Percentiles rank a stretch among this genome's conserved stretches.
Evolutionary conservation across 2,329 filamentous ascomycete species (phyloP).

Genomic region (Rhinocladiella mackenziei): DNA sequence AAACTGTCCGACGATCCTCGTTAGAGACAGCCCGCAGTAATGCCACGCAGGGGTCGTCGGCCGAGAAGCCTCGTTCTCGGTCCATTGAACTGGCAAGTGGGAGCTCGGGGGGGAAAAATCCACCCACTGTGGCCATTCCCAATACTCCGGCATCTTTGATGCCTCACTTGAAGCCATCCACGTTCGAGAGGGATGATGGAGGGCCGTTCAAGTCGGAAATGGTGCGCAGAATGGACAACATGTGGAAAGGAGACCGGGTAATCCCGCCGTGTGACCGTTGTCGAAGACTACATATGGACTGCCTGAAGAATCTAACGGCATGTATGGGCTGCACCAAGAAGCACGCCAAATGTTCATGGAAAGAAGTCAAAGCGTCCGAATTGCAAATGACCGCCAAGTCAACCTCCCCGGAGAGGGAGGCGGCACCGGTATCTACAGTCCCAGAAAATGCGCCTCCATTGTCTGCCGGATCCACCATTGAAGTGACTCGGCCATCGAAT

Average conservation of each 20-base stretch:
- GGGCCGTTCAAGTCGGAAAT: conserved; percentile 62
- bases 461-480: conserved; percentile 14
- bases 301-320: conserved; percentile 78
- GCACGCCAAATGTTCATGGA: conserved; percentile 85
- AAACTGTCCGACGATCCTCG: conserved; percentile 24
- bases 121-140: conserved; percentile 51
- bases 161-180: conserved; percentile 45
- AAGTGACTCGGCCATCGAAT: conserved; percentile 13
- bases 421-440: conserved; percentile 15
- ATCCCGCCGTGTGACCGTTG: conserved; percentile 82
- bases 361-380: conserved; percentile 72
- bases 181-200: conserved; percentile 53
- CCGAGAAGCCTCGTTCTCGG: conserved; percentile 19
- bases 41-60: conserved; percentile 8
- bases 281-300: conserved; percentile 72
- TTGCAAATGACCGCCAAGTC: conserved; percentile 31
- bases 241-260: conserved; percentile 69
- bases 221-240: conserved; percentile 68
- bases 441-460: conserved; percentile 9
- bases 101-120: conserved; percentile 19
- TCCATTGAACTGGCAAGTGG: conserved; percentile 18
- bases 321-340: conserved; percentile 87
- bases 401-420: conserved; percentile 26
- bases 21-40: conserved; percentile 16
- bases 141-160: conserved; percentile 52